A percentile compares a stretch with the other conserved stretches of the same genome.
These are phyloP conservation scores for Coemansia sp. DNA, from an alignment of 192 early-diverging fungal genomes.

Conservation along the genomic window DNA sequence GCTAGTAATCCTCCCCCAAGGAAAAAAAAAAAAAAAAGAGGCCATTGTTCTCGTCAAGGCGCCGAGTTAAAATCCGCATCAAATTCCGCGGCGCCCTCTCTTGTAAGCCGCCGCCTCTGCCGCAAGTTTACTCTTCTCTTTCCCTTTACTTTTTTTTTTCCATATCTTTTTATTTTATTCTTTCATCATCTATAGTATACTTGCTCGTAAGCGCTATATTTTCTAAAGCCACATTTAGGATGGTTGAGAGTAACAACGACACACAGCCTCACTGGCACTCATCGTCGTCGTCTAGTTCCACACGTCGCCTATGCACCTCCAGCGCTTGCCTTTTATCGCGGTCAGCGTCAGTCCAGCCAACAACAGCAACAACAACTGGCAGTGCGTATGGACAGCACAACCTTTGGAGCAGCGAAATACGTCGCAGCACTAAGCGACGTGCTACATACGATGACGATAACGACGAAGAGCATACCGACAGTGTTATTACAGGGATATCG, in stretches of 20 bases:
- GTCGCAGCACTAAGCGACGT: conserved; percentile 11
- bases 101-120: too few relatives aligned
- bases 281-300: not conserved
- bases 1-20: too few relatives aligned
- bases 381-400: not conserved
- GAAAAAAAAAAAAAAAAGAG: not conserved
- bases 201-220: not conserved
- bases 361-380: not conserved
- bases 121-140: too few relatives aligned
- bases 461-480: not conserved
- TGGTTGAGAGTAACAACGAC: not conserved
- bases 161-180: conserved; percentile 1
- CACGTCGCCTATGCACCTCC: not conserved
- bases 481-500: not conserved
- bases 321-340: not conserved
- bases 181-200: not conserved
- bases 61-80: conserved; percentile 14
- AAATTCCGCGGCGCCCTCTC: not conserved
- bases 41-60: not conserved
- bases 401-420: not conserved
- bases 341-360: conserved; percentile 1
- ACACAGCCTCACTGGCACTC: conserved; percentile 7
- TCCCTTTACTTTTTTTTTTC: not conserved
- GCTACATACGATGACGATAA: not conserved
- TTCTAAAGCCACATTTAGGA: not conserved